phyloP scores from a whole-genome alignment of 2,329 filamentous ascomycete species.

The Rosellinia necatrix region DNA sequence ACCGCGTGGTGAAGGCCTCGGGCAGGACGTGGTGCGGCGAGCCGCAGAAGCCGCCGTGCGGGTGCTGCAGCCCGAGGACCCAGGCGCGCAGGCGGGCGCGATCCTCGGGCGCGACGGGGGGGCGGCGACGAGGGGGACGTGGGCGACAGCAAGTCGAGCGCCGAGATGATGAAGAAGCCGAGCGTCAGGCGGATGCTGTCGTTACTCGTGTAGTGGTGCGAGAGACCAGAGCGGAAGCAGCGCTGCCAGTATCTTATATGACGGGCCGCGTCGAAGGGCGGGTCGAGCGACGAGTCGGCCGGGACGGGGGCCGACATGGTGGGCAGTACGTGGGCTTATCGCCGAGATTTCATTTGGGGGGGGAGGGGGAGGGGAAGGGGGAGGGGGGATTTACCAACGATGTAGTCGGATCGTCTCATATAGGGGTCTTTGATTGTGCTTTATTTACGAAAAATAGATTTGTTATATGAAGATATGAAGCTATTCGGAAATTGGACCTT shows the following conservation, averaged over 20 bases:
- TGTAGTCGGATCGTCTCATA: too few species aligned
- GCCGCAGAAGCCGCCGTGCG: conserved; percentile 84
- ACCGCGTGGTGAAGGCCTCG: conserved; percentile 40
- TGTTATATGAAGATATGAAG: too few species aligned
- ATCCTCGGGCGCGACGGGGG: conserved; percentile 54
- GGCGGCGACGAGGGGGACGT: conserved; percentile 58
- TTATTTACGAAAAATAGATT: too few species aligned
- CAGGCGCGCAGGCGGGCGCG: conserved; percentile 64
- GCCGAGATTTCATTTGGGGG: too few species aligned
- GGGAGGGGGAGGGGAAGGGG: too few species aligned
- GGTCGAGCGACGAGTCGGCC: conserved; percentile 15
- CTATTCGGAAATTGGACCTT: too few species aligned
- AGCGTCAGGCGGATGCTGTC: conserved; percentile 91
- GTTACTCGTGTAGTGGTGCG: conserved; percentile 80
- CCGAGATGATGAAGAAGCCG: conserved; percentile 85
- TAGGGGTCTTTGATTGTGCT: too few species aligned
- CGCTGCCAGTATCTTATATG: conserved; percentile 94
- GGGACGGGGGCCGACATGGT: not conserved
- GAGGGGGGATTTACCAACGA: too few species aligned
- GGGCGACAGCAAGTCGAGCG: conserved; percentile 77
- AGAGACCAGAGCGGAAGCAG: conserved; percentile 81
- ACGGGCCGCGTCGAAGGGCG: conserved; percentile 59
- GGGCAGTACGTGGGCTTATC: too few species aligned
- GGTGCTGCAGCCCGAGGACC: conserved; percentile 86
- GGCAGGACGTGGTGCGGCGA: conserved; percentile 71